Percentiles rank a stretch among this genome's conserved stretches.
Evolutionary conservation across 2,329 filamentous ascomycete species (phyloP).

Genomic region (Aspergillus luchuensis): DNA sequence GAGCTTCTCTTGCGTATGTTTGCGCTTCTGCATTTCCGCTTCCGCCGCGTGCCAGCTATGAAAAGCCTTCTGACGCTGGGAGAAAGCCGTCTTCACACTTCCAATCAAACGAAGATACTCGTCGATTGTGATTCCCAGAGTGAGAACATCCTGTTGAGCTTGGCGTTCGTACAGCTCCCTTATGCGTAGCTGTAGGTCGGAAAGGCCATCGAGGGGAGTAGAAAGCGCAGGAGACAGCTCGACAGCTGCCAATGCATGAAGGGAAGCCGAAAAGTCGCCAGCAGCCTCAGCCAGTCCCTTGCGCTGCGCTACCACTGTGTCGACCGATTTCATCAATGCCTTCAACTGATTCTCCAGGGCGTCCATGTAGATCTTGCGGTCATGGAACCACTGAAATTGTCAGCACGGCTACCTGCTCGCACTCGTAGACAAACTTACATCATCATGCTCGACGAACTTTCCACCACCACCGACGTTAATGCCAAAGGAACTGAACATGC

Average conservation of each 20-base stretch:
- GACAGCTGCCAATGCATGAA: constrained; percentile 90
- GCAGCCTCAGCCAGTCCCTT: constrained; percentile 93
- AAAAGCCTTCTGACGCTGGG: constrained; percentile 91
- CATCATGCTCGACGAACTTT: constrained; percentile 98
- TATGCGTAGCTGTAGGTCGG: constrained; percentile 90
- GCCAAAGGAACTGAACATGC: constrained; percentile 83
- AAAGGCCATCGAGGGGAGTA: constrained; percentile 84
- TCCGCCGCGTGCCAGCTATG: constrained; percentile 93
- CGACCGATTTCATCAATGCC: constrained; percentile 87
- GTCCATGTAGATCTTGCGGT: constrained; percentile 91
- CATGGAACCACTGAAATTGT: constrained; percentile 82
- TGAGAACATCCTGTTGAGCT: constrained; percentile 94
- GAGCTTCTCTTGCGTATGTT: constrained; percentile 88
- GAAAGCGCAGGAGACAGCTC: constrained; percentile 89
- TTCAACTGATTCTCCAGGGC: constrained; percentile 90
- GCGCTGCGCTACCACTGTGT: constrained; percentile 86
- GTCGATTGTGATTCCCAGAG: constrained; percentile 94
- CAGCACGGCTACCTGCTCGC: constrained; percentile 16
- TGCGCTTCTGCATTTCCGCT: constrained; percentile 85
- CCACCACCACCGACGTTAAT: constrained; percentile 72
- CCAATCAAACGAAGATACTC: constrained; percentile 97
- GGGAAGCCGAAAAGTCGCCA: constrained; percentile 85
- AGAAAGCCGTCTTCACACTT: constrained; percentile 90
- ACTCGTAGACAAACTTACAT: constrained; percentile 59
- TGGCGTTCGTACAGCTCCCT: constrained; percentile 94